These are phyloP conservation scores for Seiridium unicorne DNA, from an alignment of 2,329 filamentous ascomycete genomes.

Conservation along the genomic window DNA sequence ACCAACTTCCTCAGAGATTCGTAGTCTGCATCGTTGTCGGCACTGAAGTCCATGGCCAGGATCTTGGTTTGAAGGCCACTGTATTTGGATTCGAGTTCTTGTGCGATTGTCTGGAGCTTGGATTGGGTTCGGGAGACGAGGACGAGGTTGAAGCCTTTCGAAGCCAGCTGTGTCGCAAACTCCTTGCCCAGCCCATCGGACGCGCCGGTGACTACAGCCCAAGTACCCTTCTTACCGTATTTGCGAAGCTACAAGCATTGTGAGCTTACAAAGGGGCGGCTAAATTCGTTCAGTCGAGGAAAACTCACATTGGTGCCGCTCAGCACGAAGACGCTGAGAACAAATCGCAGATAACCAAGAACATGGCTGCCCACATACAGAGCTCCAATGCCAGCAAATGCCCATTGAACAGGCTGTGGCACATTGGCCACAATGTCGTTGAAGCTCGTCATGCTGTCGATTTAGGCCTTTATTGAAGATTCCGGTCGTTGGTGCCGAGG, in stretches of 20 bases:
- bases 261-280: neutral
- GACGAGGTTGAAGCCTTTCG: constrained; percentile 90
- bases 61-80: constrained; percentile 69
- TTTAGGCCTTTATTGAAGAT: neutral
- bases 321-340: constrained; percentile 69
- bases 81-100: constrained; percentile 72
- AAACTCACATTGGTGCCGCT: constrained; percentile 57
- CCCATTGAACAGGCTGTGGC: constrained; percentile 44
- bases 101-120: constrained; percentile 77
- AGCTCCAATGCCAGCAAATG: constrained; percentile 55
- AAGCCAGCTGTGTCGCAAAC: constrained; percentile 85
- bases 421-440: constrained; percentile 33
- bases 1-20: constrained; percentile 67
- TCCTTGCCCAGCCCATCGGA: constrained; percentile 97
- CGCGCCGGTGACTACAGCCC: constrained; percentile 92
- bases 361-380: constrained; percentile 56
- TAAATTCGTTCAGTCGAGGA: neutral
- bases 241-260: constrained; percentile 67
- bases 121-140: constrained; percentile 94
- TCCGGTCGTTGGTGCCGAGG: too few species aligned
- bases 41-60: constrained; percentile 87
- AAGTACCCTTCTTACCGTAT: constrained; percentile 88
- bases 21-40: constrained; percentile 79
- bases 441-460: constrained; percentile 28
- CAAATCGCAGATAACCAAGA: constrained; percentile 57